Base-by-base conservation (phyloP, 257 asterid genomes). In the Vinca minor region DNA sequence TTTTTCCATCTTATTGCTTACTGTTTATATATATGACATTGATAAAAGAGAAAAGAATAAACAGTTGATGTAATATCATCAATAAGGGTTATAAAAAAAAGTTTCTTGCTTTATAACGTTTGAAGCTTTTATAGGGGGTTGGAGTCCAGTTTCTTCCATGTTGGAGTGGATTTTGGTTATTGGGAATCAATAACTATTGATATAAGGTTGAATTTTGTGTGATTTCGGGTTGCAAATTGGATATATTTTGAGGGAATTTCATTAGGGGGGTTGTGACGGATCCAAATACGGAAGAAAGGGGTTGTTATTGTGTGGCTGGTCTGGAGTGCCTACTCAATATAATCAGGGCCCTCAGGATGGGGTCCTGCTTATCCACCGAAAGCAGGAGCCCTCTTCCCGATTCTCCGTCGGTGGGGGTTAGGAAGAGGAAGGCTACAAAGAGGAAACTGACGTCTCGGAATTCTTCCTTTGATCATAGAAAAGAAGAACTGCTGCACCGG, bases 331-430 rank as follows among this genome's bases (percentile, higher is more conserved):
- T 91, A 62, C 77, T 91, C 57, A 79, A 85, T 77, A 45, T 88
- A 64, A 68, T 88, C 82, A 83, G 98, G 95, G 93, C 96, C 88
- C 95, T 88, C 53, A 79, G 91, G 74, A 83, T 85, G 96, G 98
- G 98, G 83, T 88, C 95, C 98, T 91, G 98, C 83, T 80, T 91
- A 63, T 76, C 96, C 31, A 46, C 74, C 6, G 98, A 88, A 76
- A 86, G 95, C 88, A 75, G 95, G 94, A 85, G 79, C 90, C 89
- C 95, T 44, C 73, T 77, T 73, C 79, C 86, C 14, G 86, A 85
- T 52, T 84, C 98, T 69, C 94, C 95, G 2, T 63, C 73, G 31
- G 57, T 74, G 0, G 41, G 69, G 73, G 80, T 79, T 52, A 54
- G 75, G 72, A 66, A 77, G 61, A 82, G 73, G 82, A 77, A 78